Evolutionary conservation across 768 basidiomycete genomes (phyloP).

Genomic region (Tylopilus rubrobrunneus): DNA sequence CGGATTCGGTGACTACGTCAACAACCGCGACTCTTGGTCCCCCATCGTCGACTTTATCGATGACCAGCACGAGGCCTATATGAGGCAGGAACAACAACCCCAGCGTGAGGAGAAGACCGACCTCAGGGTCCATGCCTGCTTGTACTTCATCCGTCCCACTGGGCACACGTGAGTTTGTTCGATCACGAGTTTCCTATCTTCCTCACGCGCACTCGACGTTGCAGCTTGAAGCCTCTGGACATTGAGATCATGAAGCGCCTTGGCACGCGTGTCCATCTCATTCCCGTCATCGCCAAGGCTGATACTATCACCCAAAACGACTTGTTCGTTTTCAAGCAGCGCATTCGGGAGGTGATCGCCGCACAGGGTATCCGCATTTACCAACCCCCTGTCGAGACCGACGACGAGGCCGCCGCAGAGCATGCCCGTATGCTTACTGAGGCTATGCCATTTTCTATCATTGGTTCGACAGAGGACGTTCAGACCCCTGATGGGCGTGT

Average conservation of each 20-base stretch:
- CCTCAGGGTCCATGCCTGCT: slow-evolving; percentile 91
- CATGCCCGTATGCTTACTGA: slow-evolving; percentile 84
- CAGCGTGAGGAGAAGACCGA: slow-evolving; percentile 92
- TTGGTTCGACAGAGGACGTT: slow-evolving; percentile 95
- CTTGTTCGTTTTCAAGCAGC: slow-evolving; percentile 86
- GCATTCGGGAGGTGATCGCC: slow-evolving; percentile 84
- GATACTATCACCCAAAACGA: slow-evolving; percentile 96
- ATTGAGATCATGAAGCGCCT: slow-evolving; percentile 99
- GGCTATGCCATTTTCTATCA: slow-evolving; percentile 98
- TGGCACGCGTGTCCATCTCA: slow-evolving; percentile 95
- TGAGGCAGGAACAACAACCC: slow-evolving; percentile 99
- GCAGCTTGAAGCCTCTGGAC: slow-evolving; percentile 87
- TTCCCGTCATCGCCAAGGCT: slow-evolving; percentile 96
- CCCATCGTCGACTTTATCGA: slow-evolving; percentile 99
- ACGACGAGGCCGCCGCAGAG: slow-evolving; percentile 83
- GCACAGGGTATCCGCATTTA: slow-evolving; percentile 96
- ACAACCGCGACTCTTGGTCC: slow-evolving; percentile 98
- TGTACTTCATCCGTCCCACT: slow-evolving; percentile 95
- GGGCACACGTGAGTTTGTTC: slow-evolving; percentile 80
- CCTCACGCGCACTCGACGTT: slow-evolving; percentile 5
- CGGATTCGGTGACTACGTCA: slow-evolving; percentile 99
- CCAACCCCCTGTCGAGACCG: slow-evolving; percentile 85
- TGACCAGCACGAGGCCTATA: slow-evolving; percentile 92
- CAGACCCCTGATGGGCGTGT: slow-evolving; percentile 83
- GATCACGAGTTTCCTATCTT: background rate